Base-by-base conservation (phyloP, 345 rosid genomes). In the Punica granatum region DNA sequence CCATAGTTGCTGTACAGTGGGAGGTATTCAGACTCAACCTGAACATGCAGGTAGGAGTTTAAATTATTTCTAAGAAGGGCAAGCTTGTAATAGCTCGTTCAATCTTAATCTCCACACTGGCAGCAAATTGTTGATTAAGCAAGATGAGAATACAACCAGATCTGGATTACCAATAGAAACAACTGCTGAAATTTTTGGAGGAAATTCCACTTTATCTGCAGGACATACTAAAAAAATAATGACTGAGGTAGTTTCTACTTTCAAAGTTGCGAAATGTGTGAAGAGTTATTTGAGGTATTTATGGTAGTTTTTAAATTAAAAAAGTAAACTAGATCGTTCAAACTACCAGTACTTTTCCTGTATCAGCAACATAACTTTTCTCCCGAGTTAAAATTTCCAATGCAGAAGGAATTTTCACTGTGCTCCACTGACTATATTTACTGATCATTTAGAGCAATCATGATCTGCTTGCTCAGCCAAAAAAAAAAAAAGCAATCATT, bases 21-120 rank as follows among this genome's bases (percentile, higher is more conserved):
- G 30, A 91, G 81, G 78, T 77, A 94, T 81, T 94, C 99, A 12
- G 95, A 76, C 83, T 94, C 99, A 65, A 91, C 96, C 97, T 91
- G 78, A 26, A 12, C 73, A 79, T 33, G 32, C 53, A 79, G 72
- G 5, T 60, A 28, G 19, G 60, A 56, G 69, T 41, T 65, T 16
- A 23, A 49, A 43, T 46, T 31, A 66, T 12, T 56, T 56, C 31
- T 56, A 3, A 30, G 19, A 56, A 56, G 34, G 32, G 31, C 61
- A 56, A 23, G 14, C 26, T 23, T 13, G 33, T 13, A 26, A 56
- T 10, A 56, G 34, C 16, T 26, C 32, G 26, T 12, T 10, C 34
- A 28, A 56, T 26, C 26, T 26, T 30, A 30, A 11, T 54, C 60
- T 54, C 56, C 28, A 49, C 56, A n/a, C n/a, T n/a, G n/a, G n/a